These are phyloP conservation scores for Ceratobasidium sp. DNA, from an alignment of 1,284 basidiomycete genomes.

Conservation along the genomic window DNA sequence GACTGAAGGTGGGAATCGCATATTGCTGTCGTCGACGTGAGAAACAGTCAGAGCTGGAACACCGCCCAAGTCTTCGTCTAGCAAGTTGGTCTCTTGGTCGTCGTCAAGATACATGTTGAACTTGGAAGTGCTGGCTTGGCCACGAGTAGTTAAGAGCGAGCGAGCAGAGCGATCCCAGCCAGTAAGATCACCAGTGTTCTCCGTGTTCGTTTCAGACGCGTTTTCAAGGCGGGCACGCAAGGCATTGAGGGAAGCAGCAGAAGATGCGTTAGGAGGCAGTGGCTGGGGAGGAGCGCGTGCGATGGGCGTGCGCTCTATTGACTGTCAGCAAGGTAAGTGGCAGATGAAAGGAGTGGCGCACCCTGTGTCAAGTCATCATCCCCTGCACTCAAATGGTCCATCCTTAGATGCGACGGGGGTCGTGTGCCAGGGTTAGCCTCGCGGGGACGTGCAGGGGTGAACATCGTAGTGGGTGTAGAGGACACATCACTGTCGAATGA, in stretches of 20 bases:
- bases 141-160: slow-evolving; percentile 29
- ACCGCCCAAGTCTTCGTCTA: slow-evolving; percentile 28
- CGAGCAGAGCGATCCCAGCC: slow-evolving; percentile 36
- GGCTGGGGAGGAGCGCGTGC: slow-evolving; percentile 27
- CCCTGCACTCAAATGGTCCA: not conserved
- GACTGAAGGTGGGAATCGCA: slow-evolving; percentile 14
- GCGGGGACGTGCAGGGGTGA: not conserved
- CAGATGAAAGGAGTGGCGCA: not conserved
- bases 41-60: slow-evolving; percentile 27
- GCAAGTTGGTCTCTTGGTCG: slow-evolving; percentile 20
- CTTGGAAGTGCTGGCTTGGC: slow-evolving; percentile 26
- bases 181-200: slow-evolving; percentile 13
- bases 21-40: slow-evolving; percentile 32
- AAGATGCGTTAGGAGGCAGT: not conserved
- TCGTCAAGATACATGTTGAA: slow-evolving; percentile 24
- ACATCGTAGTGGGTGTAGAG: slow-evolving; percentile 3
- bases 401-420: too few species aligned
- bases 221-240: slow-evolving; percentile 22
- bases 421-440: too few species aligned
- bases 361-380: slow-evolving; percentile 18
- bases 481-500: slow-evolving; percentile 25
- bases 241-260: slow-evolving; percentile 32
- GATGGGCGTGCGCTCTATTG: slow-evolving; percentile 12
- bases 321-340: not conserved
- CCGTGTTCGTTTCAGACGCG: slow-evolving; percentile 9